Evolutionary conservation across 305 asterid genomes (phyloP).

Genomic region (Stenogyne calaminthoides): DNA sequence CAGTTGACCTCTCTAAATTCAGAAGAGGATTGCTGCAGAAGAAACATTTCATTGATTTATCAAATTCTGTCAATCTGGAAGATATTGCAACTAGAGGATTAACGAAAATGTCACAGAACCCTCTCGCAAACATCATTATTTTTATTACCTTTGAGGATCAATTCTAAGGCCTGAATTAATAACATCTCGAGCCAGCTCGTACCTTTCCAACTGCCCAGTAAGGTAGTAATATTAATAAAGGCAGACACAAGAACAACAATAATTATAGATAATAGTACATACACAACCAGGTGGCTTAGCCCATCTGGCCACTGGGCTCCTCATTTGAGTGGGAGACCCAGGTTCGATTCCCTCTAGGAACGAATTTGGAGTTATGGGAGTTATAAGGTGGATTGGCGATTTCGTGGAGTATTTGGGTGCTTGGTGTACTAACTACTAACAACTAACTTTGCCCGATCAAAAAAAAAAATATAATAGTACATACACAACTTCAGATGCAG

Average conservation of each 20-base stretch:
- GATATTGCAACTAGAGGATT: background rate
- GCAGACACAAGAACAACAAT: conserved; percentile 21
- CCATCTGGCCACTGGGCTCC: no score
- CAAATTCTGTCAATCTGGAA: background rate
- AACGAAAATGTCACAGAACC: conserved; percentile 7
- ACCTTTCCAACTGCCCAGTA: conserved; percentile 79
- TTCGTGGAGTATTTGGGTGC: no score
- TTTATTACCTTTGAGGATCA: conserved; percentile 68
- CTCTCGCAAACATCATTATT: background rate
- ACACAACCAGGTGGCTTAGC: no score
- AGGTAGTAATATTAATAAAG: background rate
- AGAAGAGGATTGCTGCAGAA: conserved; percentile 62
- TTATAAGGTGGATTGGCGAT: no score
- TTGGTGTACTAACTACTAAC: no score
- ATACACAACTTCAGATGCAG: conserved; percentile 16
- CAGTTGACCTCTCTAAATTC: conserved; percentile 57
- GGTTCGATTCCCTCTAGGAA: no score
- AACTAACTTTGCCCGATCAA: no score
- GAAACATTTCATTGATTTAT: conserved; percentile 27
- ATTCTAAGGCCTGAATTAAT: conserved; percentile 72
- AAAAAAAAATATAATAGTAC: no score
- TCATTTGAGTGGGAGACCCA: no score
- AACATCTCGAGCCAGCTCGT: conserved; percentile 74
- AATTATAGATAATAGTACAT: conserved; percentile 1
- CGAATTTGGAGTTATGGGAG: no score